These are phyloP conservation scores for Alternaria triticimaculans DNA, from an alignment of 2,329 filamentous ascomycete species.

Conservation along the genomic window DNA sequence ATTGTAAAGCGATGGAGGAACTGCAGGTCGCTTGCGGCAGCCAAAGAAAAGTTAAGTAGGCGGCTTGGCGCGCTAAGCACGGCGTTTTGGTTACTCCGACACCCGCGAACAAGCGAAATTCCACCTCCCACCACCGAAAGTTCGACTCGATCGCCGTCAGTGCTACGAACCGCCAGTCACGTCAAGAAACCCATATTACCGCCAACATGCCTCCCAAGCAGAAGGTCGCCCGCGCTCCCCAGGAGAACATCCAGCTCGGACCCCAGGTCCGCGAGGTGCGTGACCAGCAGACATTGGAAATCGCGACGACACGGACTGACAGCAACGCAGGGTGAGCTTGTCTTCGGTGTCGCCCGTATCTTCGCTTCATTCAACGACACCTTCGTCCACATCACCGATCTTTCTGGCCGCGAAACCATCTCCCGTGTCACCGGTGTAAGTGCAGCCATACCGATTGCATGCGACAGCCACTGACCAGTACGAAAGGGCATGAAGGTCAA, in stretches of 20 bases:
- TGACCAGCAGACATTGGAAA: slow-evolving; percentile 7
- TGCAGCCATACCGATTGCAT: neutral
- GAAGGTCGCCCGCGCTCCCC: slow-evolving; percentile 74
- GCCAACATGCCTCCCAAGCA: slow-evolving; percentile 85
- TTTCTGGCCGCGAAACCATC: slow-evolving; percentile 98
- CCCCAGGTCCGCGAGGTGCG: slow-evolving; percentile 90
- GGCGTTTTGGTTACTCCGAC: slow-evolving; percentile 20
- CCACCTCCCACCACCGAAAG: slow-evolving; percentile 21
- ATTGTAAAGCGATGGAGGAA: slow-evolving; percentile 27
- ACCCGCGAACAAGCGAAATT: slow-evolving; percentile 26
- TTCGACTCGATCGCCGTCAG: slow-evolving; percentile 29
- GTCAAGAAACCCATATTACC: slow-evolving; percentile 34
- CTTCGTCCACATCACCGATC: slow-evolving; percentile 98
- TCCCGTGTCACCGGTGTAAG: slow-evolving; percentile 95
- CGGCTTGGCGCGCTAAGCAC: slow-evolving; percentile 20
- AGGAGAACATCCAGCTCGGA: slow-evolving; percentile 94
- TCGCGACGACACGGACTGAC: slow-evolving; percentile 27
- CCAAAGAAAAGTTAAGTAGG: slow-evolving; percentile 27
- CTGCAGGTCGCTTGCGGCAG: slow-evolving; percentile 14
- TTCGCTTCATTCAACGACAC: slow-evolving; percentile 77
- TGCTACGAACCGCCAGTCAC: slow-evolving; percentile 34
- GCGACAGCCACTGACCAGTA: slow-evolving; percentile 7
- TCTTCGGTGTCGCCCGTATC: slow-evolving; percentile 98
- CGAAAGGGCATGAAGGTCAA: slow-evolving; percentile 89
- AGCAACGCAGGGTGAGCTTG: slow-evolving; percentile 76